Conservation (phyloP, 345 rosid genomes). For the Eucalyptus erythrocorys region DNA sequence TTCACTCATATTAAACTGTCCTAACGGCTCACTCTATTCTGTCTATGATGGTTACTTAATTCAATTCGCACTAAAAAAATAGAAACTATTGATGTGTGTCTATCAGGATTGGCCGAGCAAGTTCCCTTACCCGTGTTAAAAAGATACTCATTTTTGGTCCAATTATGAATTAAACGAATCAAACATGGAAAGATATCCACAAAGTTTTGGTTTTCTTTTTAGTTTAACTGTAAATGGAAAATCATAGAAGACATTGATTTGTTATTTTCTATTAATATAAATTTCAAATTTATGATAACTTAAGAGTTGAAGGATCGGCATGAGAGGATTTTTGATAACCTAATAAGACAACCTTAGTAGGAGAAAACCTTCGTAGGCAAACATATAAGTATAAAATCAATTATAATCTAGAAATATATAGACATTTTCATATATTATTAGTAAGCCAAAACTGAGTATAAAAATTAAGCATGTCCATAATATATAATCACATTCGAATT, state of each 20-base stretch:
- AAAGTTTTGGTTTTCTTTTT: background rate
- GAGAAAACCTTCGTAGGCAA: background rate
- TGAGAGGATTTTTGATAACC: background rate
- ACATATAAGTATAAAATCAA: background rate
- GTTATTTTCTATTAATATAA: background rate
- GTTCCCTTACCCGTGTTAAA: background rate
- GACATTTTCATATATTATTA: background rate
- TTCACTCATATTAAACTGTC: background rate
- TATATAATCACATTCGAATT: background rate
- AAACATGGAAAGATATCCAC: background rate
- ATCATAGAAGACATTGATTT: background rate
- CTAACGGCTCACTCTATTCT: background rate
- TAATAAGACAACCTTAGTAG: background rate
- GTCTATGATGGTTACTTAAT: background rate
- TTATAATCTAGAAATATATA: too few species aligned
- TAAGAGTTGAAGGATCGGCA: background rate
- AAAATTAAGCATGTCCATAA: background rate
- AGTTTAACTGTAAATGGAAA: background rate
- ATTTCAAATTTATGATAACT: background rate
- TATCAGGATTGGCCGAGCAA: background rate
- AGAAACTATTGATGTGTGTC: background rate
- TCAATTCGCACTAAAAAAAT: background rate
- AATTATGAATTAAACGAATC: background rate
- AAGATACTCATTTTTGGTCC: background rate
- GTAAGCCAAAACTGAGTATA: background rate